A percentile compares a stretch with the other conserved stretches of the same genome.
phyloP scores from a whole-genome alignment of 495 filamentous ascomycete genomes.

The Cairneyella variabilis region DNA sequence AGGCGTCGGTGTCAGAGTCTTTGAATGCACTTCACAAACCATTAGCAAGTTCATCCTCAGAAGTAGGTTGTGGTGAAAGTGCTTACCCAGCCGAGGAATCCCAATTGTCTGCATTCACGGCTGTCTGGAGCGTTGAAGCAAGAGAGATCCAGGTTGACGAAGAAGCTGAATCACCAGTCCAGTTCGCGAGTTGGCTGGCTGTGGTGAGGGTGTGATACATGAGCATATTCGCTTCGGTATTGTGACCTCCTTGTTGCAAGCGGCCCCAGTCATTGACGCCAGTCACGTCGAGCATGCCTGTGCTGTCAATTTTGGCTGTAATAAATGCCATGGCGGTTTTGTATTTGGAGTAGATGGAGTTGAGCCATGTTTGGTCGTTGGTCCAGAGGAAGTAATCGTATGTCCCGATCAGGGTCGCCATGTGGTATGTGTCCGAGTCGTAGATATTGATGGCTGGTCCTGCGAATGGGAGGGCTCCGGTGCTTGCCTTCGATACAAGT shows the following conservation, averaged over 20 bases:
- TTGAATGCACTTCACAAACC: slow-evolving; percentile 53
- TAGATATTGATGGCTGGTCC: slow-evolving; percentile 55
- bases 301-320: slow-evolving; percentile 45
- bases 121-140: slow-evolving; percentile 18
- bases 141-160: slow-evolving; percentile 2
- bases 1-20: slow-evolving; percentile 47
- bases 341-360: slow-evolving; percentile 47
- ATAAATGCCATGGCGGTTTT: slow-evolving; percentile 51
- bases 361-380: slow-evolving; percentile 48
- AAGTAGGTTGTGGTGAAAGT: slow-evolving; percentile 24
- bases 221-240: slow-evolving; percentile 55
- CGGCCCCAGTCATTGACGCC: slow-evolving; percentile 56
- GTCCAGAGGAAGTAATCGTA: slow-evolving; percentile 60
- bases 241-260: slow-evolving; percentile 47
- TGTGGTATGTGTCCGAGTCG: slow-evolving; percentile 59
- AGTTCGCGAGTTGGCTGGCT: slow-evolving; percentile 45
- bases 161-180: slow-evolving; percentile 39
- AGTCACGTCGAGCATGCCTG: slow-evolving; percentile 53
- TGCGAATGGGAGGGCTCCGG: slow-evolving; percentile 31
- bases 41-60: slow-evolving; percentile 6
- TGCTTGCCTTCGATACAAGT: slow-evolving; percentile 7
- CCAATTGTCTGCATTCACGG: slow-evolving; percentile 40
- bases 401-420: slow-evolving; percentile 60
- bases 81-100: slow-evolving; percentile 30
- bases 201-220: slow-evolving; percentile 50